Evolutionary conservation across 1,284 basidiomycete species (phyloP), one percentile per base, ranked within the genome.

Genomic region (Pascua guehoae): DNA sequence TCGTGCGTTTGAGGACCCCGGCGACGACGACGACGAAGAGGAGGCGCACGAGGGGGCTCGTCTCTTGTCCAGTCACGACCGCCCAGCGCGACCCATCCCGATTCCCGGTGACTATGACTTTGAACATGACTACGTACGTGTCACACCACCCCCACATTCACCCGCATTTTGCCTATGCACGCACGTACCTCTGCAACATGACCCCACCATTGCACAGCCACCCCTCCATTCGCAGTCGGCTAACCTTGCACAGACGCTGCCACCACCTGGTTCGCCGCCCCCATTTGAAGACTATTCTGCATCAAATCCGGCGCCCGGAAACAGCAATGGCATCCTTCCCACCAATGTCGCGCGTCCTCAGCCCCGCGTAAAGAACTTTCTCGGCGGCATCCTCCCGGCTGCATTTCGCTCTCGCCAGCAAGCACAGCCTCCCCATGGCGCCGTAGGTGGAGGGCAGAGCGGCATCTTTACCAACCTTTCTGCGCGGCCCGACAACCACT

Each of bases 381-480:
- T 87, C 5, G 88, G 89, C 15, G 82, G 84, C 7, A 72, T 93
- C 51, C 75, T 92, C 2, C 90, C 90, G 0, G 84, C 84, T 4
- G 85, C 88, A 58, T 91, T 92, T 70, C 76, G 91, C 24, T 82
- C 81, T 2, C 46, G 79, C 69, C 36, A 74, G 66, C 37, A 66
- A 36, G 61, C 66, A 69, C 65, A 48, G 66, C 60, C 62, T 77
- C 53, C 49, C 15, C 54, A 2, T 7, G 24, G 24, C 7, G 61
- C 66, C 0, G 51, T 69, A 15, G 88, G 90, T 1, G 83, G 81
- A 10, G 85, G 89, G 46, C 93, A 95, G 68, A 93, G 96, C 67
- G 95, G 95, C 12, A 94, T 99, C 7, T 99, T 98, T 75, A 87
- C 89, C 46, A 99, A 98, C 72, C 85, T 99, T 41, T 87, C 85